Base-by-base conservation (phyloP, 1,284 basidiomycete genomes). In the Microbotryum violaceum region DNA sequence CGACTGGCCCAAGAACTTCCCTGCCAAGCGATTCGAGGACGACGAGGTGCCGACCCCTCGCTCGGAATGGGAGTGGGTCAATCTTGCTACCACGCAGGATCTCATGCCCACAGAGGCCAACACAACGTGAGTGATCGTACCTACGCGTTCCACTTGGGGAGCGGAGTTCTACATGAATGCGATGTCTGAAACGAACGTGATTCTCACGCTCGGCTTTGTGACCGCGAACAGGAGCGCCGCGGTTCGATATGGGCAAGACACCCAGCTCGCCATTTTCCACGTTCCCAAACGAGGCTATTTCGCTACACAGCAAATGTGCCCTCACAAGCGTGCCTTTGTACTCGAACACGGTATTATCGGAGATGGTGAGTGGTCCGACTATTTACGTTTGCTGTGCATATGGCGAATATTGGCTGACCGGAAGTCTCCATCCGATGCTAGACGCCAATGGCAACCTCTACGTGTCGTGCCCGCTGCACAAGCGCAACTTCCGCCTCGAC, bases 291-390 rank as follows among this genome's bases (percentile, higher is more conserved):
- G 79, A 51, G 83, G 83, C 0, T 81, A 82, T 68, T 86, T 82
- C 69, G 85, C 85, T 0, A 84, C 83, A 3, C 87, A 88, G 70
- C 85, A 88, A 74, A 58, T 65, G 55, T 81, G 82, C 72, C 82
- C 82, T 2, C 82, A 83, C 72, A 80, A 82, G 60, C 79, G 85
- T 3, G 85, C 86, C 0, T 87, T 87, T 68, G 85, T 87, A 16
- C 81, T 89, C 29, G 82, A 84, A 44, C 84, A 87, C 65, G 87
- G 87, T 29, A 74, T 76, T 45, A 67, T 76, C 4, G 75, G 75
- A n/a, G 75, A 77, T 60, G 72, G 73, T 61, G 64, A 66, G 29
- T 58, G 70, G 53, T 49, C 23, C 47, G 31, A 71, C 68, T 18
- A 56, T 67, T n/a, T 67, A 68, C 49, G 69, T 68, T 60, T 63